Evolutionary conservation across 768 basidiomycete genomes (phyloP), one percentile per base, ranked within the genome.

Genomic region (Baorangia bicolor): DNA sequence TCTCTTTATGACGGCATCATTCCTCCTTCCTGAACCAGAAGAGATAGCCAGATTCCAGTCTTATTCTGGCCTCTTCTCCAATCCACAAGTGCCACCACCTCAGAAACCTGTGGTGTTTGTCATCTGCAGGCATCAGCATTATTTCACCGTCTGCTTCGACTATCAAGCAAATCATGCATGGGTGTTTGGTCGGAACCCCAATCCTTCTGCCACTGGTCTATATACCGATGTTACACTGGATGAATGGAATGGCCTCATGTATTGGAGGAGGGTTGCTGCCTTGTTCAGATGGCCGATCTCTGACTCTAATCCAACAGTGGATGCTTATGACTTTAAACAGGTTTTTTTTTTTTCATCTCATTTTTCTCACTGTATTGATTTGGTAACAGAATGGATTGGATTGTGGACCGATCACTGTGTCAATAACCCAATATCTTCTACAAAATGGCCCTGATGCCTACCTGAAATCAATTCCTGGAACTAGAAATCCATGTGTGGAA

Each of bases 311-410:
- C 51, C 43, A 4, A 23, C 2, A 1, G 34, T 53, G n/a, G 13
- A 38, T n/a, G 6, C 27, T 2, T 53, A 53, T 31, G 37, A 53
- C 2, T 52, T 52, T 6, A 5, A 25, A 43, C 51, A 52, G 34
- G 51, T 52, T 13, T 21, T 6, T 52, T 9, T 30, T n/a, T 28
- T 20, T 20, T 12, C 31, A n/a, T n/a, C n/a, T n/a, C n/a, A n/a
- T 2, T 14, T 37, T n/a, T 8, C 16, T n/a, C 18, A 6, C 18
- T 4, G n/a, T 10, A 18, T 37, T n/a, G 0, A 34, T n/a, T n/a
- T n/a, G n/a, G n/a, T n/a, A n/a, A n/a, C 14, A 57, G 56, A 57
- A 57, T 20, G 44, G 38, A 4, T 9, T 57, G 31, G 56, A 57
- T 31, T 57, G 56, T 48, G 56, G 50, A 30, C 55, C 50, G 1